Evolutionary conservation across 306 rosid species (phyloP), one percentile per base, ranked within the genome.

Genomic region (Trifolium pratense): DNA sequence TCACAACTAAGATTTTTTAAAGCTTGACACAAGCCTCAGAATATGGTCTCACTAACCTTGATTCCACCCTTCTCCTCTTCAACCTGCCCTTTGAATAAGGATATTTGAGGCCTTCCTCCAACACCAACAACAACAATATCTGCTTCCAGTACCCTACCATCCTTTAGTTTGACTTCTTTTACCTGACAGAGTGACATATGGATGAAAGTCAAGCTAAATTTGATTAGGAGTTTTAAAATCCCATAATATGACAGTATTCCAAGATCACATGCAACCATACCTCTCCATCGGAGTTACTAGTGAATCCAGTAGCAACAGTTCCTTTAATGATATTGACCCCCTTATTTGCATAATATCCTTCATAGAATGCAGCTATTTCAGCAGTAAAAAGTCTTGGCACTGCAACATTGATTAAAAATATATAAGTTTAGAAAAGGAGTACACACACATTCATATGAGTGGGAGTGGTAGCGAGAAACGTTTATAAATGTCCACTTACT

Each of bases 381-480:
- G 96, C 29, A 51, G 99, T 88, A 88, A 94, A 94, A 61, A 94
- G 97, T 77, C 99, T 87, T 71, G 97, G 96, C 99, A 94, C 99
- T 94, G 87, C 82, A 82, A 75, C 65, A 81, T 68, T 64, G 77
- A 31, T 57, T 74, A 37, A 42, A 74, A 76, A 48, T 31, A 65
- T 60, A 76, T 53, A 18, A 71, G 32, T 68, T 76, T 61, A 71
- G 46, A 34, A 74, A 14, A 66, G 39, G 46, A 42, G 75, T 39
- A 56, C 55, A 52, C 51, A n/a, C 7, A 12, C 12, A 14, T 23
- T 2, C 58, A 56, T 65, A 58, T 7, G 49, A 66, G 34, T 61
- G 43, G 40, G 52, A 67, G 58, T 36, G 26, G 26, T 31, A 65
- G 37, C 13, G 16, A 48, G 67, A 51, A 75, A 52, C 40, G 32